These are phyloP conservation scores for Neonectria sp. DNA, from an alignment of 2,329 filamentous ascomycete species.

Conservation along the genomic window DNA sequence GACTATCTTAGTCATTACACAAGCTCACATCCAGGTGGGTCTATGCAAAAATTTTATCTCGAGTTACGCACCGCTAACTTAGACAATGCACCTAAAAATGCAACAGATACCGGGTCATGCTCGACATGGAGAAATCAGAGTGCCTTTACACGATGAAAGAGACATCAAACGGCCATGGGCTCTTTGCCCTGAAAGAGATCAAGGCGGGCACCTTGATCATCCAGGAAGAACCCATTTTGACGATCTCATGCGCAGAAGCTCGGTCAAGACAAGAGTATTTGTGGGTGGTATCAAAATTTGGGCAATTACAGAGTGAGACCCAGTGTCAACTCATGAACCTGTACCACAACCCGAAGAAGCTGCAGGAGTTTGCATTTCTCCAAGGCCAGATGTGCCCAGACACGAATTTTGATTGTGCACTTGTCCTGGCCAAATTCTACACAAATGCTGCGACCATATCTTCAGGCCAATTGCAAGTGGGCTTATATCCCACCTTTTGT, in stretches of 20 bases:
- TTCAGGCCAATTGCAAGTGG: conserved; percentile 21
- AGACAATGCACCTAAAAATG: not conserved
- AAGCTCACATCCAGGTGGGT: not conserved
- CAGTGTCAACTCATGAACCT: conserved; percentile 17
- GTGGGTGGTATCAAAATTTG: conserved; percentile 21
- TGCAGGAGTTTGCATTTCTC: conserved; percentile 21
- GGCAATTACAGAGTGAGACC: conserved; percentile 8
- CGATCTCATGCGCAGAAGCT: conserved; percentile 25
- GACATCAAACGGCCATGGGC: conserved; percentile 20
- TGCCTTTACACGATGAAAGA: conserved; percentile 22
- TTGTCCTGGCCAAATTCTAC: conserved; percentile 30
- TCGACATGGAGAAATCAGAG: conserved; percentile 2
- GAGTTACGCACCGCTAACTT: not conserved
- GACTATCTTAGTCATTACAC: conserved; percentile 1
- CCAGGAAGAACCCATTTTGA: conserved; percentile 23
- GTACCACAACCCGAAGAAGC: conserved; percentile 29
- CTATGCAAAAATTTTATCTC: conserved; percentile 15
- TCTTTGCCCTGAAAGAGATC: conserved; percentile 19
- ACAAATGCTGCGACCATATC: conserved; percentile 30
- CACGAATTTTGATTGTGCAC: conserved; percentile 21
- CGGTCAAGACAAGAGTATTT: conserved; percentile 16
- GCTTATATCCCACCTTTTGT: conserved; percentile 28
- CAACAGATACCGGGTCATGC: not conserved
- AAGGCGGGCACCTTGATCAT: conserved; percentile 29
- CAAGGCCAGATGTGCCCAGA: conserved; percentile 17